Conservation (phyloP, 306 rosid genomes). For the Vigna radiata region DNA sequence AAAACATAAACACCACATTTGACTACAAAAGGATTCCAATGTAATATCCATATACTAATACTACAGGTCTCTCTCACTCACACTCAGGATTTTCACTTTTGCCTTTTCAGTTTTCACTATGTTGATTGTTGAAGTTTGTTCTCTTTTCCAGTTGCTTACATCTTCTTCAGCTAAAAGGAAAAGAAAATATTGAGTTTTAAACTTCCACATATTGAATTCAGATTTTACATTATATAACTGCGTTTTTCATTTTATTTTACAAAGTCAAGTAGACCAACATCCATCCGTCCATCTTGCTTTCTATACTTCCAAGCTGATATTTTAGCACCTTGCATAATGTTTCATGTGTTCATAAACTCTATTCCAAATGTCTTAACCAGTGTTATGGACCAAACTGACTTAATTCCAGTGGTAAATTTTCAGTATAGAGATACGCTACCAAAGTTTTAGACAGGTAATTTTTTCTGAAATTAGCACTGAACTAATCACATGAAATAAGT, state of each 20-base stretch:
- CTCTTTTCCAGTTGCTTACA: not conserved
- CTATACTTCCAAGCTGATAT: not conserved
- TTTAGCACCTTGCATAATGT: slow-evolving; percentile 11
- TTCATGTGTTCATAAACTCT: slow-evolving; percentile 6
- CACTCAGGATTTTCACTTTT: not conserved
- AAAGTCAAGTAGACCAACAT: not conserved
- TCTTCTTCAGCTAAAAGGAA: not conserved
- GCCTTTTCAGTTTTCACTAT: not conserved
- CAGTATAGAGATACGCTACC: not conserved
- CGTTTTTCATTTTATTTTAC: not conserved
- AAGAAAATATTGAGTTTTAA: not conserved
- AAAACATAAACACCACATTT: not conserved
- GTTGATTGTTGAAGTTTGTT: slow-evolving; percentile 1
- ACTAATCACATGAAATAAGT: slow-evolving; percentile 32
- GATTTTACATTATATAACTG: not conserved
- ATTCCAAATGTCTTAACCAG: not conserved
- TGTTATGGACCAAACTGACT: not conserved
- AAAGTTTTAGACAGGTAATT: slow-evolving; percentile 3
- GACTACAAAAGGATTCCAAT: not conserved
- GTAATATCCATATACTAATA: not conserved
- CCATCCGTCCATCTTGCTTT: not conserved
- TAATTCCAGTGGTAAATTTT: slow-evolving; percentile 1
- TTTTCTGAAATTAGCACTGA: slow-evolving; percentile 19
- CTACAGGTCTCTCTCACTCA: not conserved
- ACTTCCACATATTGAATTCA: not conserved